These are phyloP conservation scores for Lasiodiplodia gonubiensis DNA, from an alignment of 2,329 filamentous ascomycete genomes.

Conservation along the genomic window DNA sequence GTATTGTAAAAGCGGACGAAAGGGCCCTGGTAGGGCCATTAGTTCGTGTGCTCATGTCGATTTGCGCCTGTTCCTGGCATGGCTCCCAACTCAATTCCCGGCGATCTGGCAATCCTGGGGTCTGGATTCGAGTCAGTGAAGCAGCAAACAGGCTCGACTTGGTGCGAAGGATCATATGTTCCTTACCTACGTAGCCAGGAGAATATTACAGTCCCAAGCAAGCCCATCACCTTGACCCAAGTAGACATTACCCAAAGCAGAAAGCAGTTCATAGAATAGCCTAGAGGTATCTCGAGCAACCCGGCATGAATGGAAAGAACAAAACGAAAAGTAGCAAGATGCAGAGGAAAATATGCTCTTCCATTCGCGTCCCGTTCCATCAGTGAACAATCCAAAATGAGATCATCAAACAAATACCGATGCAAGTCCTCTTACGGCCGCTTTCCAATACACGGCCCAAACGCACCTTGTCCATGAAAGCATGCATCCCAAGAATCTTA, in stretches of 20 bases:
- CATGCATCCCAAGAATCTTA: background rate
- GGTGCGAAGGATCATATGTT: background rate
- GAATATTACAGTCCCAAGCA: background rate
- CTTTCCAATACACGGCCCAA: too few species aligned
- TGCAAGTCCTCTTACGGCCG: background rate
- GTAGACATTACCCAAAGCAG: background rate
- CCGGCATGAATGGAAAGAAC: background rate
- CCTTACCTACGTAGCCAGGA: background rate
- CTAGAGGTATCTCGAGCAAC: slow-evolving; percentile 21
- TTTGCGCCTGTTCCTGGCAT: background rate
- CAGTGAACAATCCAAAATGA: background rate
- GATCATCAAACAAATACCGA: slow-evolving; percentile 7
- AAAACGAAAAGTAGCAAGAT: background rate
- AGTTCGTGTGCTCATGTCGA: too few species aligned
- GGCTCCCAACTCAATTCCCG: background rate
- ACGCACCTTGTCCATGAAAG: too few species aligned
- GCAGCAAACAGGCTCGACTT: too few species aligned
- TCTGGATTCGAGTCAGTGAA: background rate
- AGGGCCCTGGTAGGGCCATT: too few species aligned
- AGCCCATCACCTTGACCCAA: background rate
- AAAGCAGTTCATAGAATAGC: slow-evolving; percentile 2
- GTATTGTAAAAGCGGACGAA: too few species aligned
- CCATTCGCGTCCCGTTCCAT: background rate
- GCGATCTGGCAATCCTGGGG: background rate
- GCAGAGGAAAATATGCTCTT: slow-evolving; percentile 2